Percentiles rank a stretch among this genome's conserved stretches.
These are phyloP conservation scores for Barbatosphaeria neglecta DNA, from an alignment of 495 filamentous ascomycete species.

Conservation along the genomic window DNA sequence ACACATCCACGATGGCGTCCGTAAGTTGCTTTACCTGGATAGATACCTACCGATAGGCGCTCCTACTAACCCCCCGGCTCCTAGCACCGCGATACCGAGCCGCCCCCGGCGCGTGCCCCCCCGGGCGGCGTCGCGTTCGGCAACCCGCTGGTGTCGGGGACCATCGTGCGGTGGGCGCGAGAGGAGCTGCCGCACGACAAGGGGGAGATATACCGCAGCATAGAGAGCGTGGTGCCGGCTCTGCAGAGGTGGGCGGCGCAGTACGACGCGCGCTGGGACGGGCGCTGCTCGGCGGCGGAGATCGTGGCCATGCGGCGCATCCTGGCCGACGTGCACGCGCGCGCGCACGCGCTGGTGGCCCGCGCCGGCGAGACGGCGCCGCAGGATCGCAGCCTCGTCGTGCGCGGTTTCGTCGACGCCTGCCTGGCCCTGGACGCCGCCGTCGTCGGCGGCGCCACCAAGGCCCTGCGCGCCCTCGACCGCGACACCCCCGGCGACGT, in stretches of 20 bases:
- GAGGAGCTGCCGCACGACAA: not conserved
- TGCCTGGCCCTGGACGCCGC: not conserved
- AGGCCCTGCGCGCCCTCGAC: not conserved
- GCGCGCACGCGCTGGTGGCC: not conserved
- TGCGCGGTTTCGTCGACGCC: not conserved
- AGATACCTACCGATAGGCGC: too few relatives aligned
- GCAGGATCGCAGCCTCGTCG: not conserved
- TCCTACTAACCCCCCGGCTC: too few relatives aligned
- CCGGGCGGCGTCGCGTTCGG: not conserved
- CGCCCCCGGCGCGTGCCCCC: not conserved
- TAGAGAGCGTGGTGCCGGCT: not conserved
- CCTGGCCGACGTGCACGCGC: not conserved
- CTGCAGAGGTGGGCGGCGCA: not conserved
- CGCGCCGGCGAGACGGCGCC: not conserved
- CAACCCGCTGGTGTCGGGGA: too few relatives aligned
- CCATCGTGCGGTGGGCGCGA: not conserved
- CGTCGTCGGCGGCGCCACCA: not conserved
- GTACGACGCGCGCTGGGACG: not conserved
- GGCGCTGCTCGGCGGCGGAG: not conserved
- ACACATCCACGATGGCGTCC: too few relatives aligned
- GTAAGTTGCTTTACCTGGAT: too few relatives aligned
- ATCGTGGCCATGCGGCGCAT: not conserved
- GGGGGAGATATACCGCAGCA: not conserved
- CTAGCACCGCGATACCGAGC: not conserved
- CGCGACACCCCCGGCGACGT: not conserved